Conservation (phyloP, 345 rosid species). For the Brassica cretica region DNA sequence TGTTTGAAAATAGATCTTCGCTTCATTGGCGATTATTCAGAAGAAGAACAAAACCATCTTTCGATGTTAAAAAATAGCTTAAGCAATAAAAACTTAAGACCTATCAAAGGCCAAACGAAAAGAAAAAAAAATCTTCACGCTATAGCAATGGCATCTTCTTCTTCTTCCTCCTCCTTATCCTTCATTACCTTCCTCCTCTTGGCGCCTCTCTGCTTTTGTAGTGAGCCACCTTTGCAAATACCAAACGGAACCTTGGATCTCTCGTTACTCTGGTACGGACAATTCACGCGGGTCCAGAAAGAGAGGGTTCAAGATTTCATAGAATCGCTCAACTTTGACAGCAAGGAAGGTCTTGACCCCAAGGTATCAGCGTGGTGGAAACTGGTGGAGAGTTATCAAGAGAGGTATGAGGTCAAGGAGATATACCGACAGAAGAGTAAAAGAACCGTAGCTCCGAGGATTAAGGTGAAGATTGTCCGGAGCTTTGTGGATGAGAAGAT, state of each 20-base stretch:
- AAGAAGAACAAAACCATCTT: conserved; percentile 16
- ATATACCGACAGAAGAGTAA: conserved; percentile 25
- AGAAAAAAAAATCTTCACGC: not conserved
- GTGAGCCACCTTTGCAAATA: conserved; percentile 15
- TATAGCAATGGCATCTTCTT: conserved; percentile 31
- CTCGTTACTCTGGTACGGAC: conserved; percentile 49
- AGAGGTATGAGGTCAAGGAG: conserved; percentile 7
- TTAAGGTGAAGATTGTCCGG: conserved; percentile 43
- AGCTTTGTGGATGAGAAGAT: conserved; percentile 39
- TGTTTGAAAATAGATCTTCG: conserved; percentile 31
- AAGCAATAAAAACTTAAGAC: conserved; percentile 8
- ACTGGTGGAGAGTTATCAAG: conserved; percentile 53
- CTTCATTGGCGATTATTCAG: conserved; percentile 16
- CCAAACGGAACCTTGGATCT: conserved; percentile 41
- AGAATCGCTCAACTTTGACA: conserved; percentile 40
- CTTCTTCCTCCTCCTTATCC: conserved; percentile 23
- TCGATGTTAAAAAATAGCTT: conserved; percentile 29
- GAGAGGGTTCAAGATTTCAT: conserved; percentile 41
- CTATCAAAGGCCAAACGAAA: conserved; percentile 16
- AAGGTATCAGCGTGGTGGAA: conserved; percentile 49
- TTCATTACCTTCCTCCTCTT: conserved; percentile 30
- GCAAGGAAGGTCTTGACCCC: conserved; percentile 31
- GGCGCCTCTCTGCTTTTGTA: conserved; percentile 20
- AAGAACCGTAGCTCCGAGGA: conserved; percentile 24
- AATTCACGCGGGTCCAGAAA: conserved; percentile 36